A percentile compares a stretch with the other conserved stretches of the same genome.
phyloP scores from a whole-genome alignment of 768 basidiomycete genomes.

The Paxillus rubicundulus region DNA sequence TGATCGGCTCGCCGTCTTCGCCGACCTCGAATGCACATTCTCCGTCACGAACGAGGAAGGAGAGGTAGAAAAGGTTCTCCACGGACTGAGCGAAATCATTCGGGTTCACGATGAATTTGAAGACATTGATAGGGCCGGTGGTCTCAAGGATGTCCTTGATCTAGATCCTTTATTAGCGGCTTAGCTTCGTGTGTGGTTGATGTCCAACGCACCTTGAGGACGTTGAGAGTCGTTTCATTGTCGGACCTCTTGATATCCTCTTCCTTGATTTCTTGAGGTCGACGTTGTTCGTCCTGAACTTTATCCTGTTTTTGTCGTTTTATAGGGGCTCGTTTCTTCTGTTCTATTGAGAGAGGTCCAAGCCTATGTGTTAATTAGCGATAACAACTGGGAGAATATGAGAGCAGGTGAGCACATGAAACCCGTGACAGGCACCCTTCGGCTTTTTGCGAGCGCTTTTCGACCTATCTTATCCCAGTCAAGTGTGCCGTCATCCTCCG shows the following conservation, averaged over 20 bases:
- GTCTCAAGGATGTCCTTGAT: conserved; percentile 57
- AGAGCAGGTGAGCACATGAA: conserved; percentile 68
- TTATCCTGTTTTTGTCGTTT: conserved; percentile 73
- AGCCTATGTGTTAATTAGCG: conserved; percentile 57
- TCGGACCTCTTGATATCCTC: conserved; percentile 80
- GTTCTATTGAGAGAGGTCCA: conserved; percentile 85
- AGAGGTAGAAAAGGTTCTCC: conserved; percentile 94
- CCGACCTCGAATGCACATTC: conserved; percentile 70
- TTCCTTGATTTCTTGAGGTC: conserved; percentile 79
- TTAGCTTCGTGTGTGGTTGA: background rate
- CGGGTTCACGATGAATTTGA: conserved; percentile 87
- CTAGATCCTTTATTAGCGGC: conserved; percentile 35
- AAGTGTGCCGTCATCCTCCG: conserved; percentile 47
- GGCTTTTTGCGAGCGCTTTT: conserved; percentile 76
- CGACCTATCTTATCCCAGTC: conserved; percentile 89
- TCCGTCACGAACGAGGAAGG: conserved; percentile 88
- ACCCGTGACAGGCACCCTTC: conserved; percentile 75
- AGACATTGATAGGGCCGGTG: conserved; percentile 65
- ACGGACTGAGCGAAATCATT: conserved; percentile 89
- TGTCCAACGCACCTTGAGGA: conserved; percentile 54
- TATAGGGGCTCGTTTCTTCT: conserved; percentile 63
- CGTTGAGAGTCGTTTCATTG: conserved; percentile 90
- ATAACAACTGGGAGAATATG: background rate
- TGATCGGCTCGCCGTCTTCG: conserved; percentile 66
- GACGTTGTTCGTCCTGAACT: conserved; percentile 61